These are phyloP conservation scores for Torulaspora pretoriensis DNA, from an alignment of 1,139 yeast genomes.

Conservation along the genomic window DNA sequence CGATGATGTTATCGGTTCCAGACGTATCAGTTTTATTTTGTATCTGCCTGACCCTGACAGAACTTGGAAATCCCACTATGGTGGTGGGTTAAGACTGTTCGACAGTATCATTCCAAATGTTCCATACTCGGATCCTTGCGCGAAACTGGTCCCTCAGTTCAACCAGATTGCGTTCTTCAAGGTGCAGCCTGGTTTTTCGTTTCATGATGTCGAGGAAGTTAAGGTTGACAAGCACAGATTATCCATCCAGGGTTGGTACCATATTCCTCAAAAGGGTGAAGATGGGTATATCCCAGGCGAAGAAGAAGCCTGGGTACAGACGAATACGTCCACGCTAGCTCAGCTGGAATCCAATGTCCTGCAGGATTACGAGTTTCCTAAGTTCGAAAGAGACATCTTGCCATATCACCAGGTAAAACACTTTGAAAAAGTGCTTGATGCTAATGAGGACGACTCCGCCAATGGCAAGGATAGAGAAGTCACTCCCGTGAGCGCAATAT, in stretches of 20 bases:
- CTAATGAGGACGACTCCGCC: slow-evolving; percentile 16
- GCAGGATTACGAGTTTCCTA: slow-evolving; percentile 81
- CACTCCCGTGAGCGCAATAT: slow-evolving; percentile 17
- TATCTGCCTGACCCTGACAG: slow-evolving; percentile 91
- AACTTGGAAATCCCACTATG: slow-evolving; percentile 81
- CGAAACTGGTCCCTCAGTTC: slow-evolving; percentile 82
- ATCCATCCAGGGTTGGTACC: slow-evolving; percentile 98
- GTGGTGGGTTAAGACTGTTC: slow-evolving; percentile 85
- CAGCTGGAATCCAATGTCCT: slow-evolving; percentile 74
- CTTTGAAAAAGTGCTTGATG: slow-evolving; percentile 22
- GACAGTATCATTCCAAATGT: slow-evolving; percentile 87
- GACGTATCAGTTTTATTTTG: slow-evolving; percentile 87
- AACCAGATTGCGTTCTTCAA: slow-evolving; percentile 94
- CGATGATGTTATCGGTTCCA: slow-evolving; percentile 94
- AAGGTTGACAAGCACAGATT: slow-evolving; percentile 82
- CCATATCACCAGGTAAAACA: slow-evolving; percentile 32
- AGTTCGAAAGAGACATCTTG: slow-evolving; percentile 37
- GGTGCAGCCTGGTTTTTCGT: slow-evolving; percentile 92
- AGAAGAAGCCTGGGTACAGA: slow-evolving; percentile 59
- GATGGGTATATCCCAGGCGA: slow-evolving; percentile 78
- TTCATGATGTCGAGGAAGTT: slow-evolving; percentile 98
- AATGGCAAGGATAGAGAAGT: slow-evolving; percentile 8
- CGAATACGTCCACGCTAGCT: slow-evolving; percentile 72
- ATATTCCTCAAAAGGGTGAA: slow-evolving; percentile 91
- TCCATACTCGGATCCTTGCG: slow-evolving; percentile 71